These are phyloP conservation scores for Sabuloglossum arenarium DNA, from an alignment of 495 filamentous ascomycete species.

Conservation along the genomic window DNA sequence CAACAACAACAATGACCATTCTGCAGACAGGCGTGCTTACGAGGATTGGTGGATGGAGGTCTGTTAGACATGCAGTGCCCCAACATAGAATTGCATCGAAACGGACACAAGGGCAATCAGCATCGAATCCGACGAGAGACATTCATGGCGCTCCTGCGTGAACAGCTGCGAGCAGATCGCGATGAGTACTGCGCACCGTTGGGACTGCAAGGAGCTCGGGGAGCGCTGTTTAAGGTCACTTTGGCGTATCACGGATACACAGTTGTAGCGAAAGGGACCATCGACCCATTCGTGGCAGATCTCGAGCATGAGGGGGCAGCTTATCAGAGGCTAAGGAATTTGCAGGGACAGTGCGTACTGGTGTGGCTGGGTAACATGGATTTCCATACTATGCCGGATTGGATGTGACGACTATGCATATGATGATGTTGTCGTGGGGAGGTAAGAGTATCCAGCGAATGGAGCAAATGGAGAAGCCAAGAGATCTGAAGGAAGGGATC, in stretches of 20 bases:
- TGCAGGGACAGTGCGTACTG: slow-evolving; percentile 20
- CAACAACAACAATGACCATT: slow-evolving; percentile 6
- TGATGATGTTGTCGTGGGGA: slow-evolving; percentile 18
- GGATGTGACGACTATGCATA: slow-evolving; percentile 12
- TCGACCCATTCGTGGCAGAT: background rate
- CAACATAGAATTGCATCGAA: slow-evolving; percentile 16
- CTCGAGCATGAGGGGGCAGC: slow-evolving; percentile 17
- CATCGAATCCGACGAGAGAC: slow-evolving; percentile 10
- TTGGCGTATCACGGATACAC: slow-evolving; percentile 7
- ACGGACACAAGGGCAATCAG: background rate
- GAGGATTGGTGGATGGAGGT: slow-evolving; percentile 15
- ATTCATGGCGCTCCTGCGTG: slow-evolving; percentile 14
- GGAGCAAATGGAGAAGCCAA: background rate
- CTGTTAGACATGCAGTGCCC: slow-evolving; percentile 21
- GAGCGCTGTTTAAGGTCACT: slow-evolving; percentile 4
- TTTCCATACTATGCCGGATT: slow-evolving; percentile 5
- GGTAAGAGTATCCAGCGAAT: background rate
- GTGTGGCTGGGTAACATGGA: slow-evolving; percentile 19
- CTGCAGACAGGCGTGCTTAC: slow-evolving; percentile 25
- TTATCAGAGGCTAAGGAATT: slow-evolving; percentile 14
- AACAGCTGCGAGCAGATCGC: slow-evolving; percentile 8
- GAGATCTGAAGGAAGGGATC: background rate
- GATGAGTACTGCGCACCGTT: background rate
- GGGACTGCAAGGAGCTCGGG: slow-evolving; percentile 2
- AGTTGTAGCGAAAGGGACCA: slow-evolving; percentile 2